Conservation (phyloP, 208 protist genomes). For the Lotmaria passim region DNA sequence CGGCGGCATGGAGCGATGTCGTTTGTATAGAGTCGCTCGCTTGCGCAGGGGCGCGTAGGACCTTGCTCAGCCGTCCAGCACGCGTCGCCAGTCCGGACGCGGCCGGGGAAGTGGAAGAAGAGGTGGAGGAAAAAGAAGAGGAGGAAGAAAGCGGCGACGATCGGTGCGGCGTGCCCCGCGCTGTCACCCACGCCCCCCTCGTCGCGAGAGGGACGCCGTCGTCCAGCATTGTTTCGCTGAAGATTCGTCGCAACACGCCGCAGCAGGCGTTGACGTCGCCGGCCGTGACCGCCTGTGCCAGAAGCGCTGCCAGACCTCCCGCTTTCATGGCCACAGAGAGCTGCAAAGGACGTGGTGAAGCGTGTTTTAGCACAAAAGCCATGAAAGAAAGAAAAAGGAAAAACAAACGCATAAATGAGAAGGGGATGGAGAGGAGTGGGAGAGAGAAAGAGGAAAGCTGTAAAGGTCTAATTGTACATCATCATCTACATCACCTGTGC, state of each 20-base stretch:
- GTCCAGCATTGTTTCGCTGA: conserved; percentile 52
- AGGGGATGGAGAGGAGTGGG: not conserved
- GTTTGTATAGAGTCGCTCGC: not conserved
- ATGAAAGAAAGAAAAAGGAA: not conserved
- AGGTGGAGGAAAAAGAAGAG: not conserved
- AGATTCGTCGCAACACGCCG: conserved; percentile 71
- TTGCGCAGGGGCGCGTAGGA: not conserved
- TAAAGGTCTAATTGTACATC: not conserved
- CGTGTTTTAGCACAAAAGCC: not conserved
- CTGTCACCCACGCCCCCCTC: not conserved
- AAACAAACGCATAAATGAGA: not conserved
- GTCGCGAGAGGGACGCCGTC: conserved; percentile 2
- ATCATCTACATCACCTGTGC: not conserved
- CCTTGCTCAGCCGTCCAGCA: not conserved
- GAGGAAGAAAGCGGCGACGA: conserved; percentile 1
- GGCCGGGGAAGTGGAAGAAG: not conserved
- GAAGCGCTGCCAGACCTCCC: conserved; percentile 46
- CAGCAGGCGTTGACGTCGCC: conserved; percentile 88
- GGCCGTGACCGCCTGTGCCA: conserved; percentile 52
- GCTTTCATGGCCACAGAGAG: conserved; percentile 38
- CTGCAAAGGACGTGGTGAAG: not conserved
- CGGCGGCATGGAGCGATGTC: not conserved
- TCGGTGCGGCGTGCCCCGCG: not conserved
- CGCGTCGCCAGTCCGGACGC: not conserved
- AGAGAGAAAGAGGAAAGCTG: not conserved